These are phyloP conservation scores for Coemansia sp. DNA, from an alignment of 371 early-diverging fungal species.

Conservation along the genomic window DNA sequence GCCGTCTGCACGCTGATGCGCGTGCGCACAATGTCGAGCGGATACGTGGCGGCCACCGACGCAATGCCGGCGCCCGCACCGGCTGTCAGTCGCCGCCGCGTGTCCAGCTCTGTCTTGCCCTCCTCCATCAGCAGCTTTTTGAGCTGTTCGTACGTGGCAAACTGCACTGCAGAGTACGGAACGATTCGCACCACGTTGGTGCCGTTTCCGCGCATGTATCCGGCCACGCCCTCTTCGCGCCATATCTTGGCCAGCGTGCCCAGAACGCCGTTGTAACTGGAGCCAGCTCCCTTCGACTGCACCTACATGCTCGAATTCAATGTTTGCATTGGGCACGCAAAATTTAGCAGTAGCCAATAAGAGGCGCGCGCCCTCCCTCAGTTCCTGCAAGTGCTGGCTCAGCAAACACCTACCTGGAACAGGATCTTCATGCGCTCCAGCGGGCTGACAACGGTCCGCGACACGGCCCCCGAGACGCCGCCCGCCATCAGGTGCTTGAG, in stretches of 20 bases:
- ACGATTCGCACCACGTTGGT: slow-evolving; percentile 90
- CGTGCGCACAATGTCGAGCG: slow-evolving; percentile 85
- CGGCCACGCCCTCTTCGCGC: slow-evolving; percentile 80
- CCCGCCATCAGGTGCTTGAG: slow-evolving; percentile 85
- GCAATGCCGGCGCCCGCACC: slow-evolving; percentile 84
- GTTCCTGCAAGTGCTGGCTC: background rate
- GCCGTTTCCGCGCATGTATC: slow-evolving; percentile 90
- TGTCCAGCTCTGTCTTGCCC: slow-evolving; percentile 69
- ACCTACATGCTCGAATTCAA: slow-evolving; percentile 54
- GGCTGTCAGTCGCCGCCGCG: slow-evolving; percentile 68
- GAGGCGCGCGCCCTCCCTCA: background rate
- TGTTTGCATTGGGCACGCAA: background rate
- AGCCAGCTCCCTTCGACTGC: slow-evolving; percentile 65
- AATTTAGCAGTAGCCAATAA: slow-evolving; percentile 4
- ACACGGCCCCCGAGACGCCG: slow-evolving; percentile 89
- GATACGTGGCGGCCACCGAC: slow-evolving; percentile 82
- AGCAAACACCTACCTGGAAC: slow-evolving; percentile 68
- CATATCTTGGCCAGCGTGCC: slow-evolving; percentile 80
- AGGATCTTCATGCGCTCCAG: slow-evolving; percentile 91
- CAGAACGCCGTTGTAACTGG: slow-evolving; percentile 68
- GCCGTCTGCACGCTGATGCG: slow-evolving; percentile 78
- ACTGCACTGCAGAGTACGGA: slow-evolving; percentile 89
- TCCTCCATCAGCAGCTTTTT: slow-evolving; percentile 63
- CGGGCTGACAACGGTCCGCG: slow-evolving; percentile 89
- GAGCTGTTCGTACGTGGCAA: slow-evolving; percentile 79